A percentile compares a stretch with the other conserved stretches of the same genome.
Evolutionary conservation across 495 filamentous ascomycete species (phyloP).

Genomic region (Amniculicola lignicola): DNA sequence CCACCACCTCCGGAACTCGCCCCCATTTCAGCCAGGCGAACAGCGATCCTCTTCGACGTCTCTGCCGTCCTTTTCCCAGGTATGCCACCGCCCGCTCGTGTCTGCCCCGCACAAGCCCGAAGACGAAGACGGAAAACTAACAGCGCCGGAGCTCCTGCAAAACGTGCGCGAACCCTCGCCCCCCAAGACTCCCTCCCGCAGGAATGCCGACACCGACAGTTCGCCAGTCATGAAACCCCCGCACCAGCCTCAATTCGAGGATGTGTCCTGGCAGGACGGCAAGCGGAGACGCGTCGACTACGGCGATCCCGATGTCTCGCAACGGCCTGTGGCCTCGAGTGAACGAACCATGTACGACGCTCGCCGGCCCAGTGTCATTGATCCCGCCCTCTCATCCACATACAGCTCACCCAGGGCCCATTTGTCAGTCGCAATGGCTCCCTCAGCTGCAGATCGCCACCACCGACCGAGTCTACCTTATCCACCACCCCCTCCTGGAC

Average conservation of each 20-base stretch:
- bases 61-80: conserved; percentile 19
- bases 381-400: conserved; percentile 2
- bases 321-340: background rate
- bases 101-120: background rate
- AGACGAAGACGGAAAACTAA: conserved; percentile 1
- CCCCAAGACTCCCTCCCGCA: conserved; percentile 10
- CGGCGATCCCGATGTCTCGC: background rate
- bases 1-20: conserved; percentile 19
- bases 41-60: background rate
- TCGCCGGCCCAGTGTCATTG: conserved; percentile 4
- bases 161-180: conserved; percentile 19
- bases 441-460: background rate
- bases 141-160: conserved; percentile 6
- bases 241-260: conserved; percentile 19
- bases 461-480: conserved; percentile 17
- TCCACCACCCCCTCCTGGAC: background rate
- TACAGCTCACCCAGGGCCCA: conserved; percentile 4
- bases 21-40: conserved; percentile 23
- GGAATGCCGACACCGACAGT: conserved; percentile 4
- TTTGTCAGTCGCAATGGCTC: background rate
- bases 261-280: conserved; percentile 5
- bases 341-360: background rate
- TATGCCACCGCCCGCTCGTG: conserved; percentile 1
- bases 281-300: conserved; percentile 20
- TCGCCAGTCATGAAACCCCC: background rate